Percentiles rank a stretch among this genome's conserved stretches.
Evolutionary conservation across 129 eudicot species (phyloP).

Genomic region (Arctium minus): DNA sequence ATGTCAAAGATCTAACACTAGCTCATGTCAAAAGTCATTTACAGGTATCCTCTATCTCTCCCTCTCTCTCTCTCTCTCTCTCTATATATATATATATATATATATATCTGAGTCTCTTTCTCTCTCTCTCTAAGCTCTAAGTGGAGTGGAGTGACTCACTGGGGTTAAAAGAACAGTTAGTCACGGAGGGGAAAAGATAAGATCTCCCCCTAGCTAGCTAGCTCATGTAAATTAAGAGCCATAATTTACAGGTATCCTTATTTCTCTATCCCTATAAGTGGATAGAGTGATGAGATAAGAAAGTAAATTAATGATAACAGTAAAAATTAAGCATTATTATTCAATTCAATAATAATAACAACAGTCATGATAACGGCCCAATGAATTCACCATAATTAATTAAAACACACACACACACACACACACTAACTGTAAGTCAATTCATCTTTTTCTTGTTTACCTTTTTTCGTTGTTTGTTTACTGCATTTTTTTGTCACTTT

Average conservation of each 20-base stretch:
- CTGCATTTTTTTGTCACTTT: background rate
- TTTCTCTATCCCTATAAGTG: background rate
- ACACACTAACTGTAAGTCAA: background rate
- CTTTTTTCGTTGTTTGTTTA: background rate
- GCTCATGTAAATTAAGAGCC: background rate
- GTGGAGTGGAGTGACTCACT: background rate
- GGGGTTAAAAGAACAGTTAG: background rate
- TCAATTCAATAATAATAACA: background rate
- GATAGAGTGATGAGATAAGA: background rate
- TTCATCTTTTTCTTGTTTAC: background rate
- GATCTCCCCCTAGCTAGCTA: background rate
- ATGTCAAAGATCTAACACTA: constrained; percentile 71
- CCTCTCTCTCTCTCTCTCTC: constrained; percentile 8
- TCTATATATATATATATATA: background rate
- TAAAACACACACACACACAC: background rate
- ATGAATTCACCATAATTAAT: background rate
- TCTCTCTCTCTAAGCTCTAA: background rate
- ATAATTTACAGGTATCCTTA: background rate
- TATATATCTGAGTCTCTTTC: background rate
- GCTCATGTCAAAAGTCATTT: constrained; percentile 78
- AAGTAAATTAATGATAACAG: background rate
- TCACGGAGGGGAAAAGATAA: background rate
- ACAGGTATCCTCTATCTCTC: constrained; percentile 40
- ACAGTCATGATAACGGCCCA: background rate
- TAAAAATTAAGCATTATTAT: background rate